phyloP scores from a whole-genome alignment of 1,284 basidiomycete species.

The Fistulina hepatica region DNA sequence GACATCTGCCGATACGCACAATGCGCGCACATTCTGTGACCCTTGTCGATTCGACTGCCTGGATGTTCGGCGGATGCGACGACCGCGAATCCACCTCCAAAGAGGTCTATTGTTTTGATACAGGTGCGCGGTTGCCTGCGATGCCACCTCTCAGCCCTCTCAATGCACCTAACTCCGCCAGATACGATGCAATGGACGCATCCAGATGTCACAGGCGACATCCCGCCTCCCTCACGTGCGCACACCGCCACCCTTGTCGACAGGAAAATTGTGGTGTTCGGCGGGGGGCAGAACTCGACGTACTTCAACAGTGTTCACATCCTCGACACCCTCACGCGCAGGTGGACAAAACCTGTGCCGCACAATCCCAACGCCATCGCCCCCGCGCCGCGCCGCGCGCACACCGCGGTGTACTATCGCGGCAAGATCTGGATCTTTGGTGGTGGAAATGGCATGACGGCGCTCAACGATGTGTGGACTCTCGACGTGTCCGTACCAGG shows the following conservation, averaged over 20 bases:
- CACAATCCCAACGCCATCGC: conserved; percentile 20
- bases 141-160: conserved; percentile 1
- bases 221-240: conserved; percentile 75
- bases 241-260: conserved; percentile 85
- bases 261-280: conserved; percentile 71
- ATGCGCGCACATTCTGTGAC: conserved; percentile 82
- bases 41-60: conserved; percentile 71
- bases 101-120: conserved; percentile 82
- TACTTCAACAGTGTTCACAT: conserved; percentile 75
- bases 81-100: conserved; percentile 55
- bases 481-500: conserved; percentile 52
- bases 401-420: conserved; percentile 71
- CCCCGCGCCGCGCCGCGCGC: conserved; percentile 71
- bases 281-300: conserved; percentile 71
- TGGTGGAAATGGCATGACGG: conserved; percentile 82
- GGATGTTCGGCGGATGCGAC: conserved; percentile 87
- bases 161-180: conserved; percentile 20
- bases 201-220: conserved; percentile 62
- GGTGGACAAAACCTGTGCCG: conserved; percentile 50
- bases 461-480: conserved; percentile 85
- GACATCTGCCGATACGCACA: conserved; percentile 57
- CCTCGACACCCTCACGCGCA: conserved; percentile 66
- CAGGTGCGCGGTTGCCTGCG: conserved; percentile 37
- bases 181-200: conserved; percentile 88
- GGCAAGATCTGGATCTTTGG: conserved; percentile 81